Conservation (phyloP, 257 asterid genomes). For the Plantago elongata region DNA sequence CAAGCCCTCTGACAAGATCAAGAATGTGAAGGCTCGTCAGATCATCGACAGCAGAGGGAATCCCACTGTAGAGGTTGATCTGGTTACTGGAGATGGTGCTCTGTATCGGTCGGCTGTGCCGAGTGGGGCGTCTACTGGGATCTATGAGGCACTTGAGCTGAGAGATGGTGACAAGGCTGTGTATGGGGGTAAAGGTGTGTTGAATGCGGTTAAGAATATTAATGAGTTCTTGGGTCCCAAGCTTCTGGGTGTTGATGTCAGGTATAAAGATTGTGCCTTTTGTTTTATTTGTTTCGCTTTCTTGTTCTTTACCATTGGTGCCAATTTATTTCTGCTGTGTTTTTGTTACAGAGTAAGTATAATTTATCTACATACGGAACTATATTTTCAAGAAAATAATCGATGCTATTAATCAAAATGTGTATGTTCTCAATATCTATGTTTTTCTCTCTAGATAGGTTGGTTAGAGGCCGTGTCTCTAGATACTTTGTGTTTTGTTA, state of each 20-base stretch:
- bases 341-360: no score
- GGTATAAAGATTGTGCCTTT: slow-evolving; percentile 32
- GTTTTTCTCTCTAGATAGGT: no score
- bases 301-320: not conserved
- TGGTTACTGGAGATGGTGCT: slow-evolving; percentile 63
- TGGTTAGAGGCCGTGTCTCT: no score
- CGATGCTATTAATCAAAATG: no score
- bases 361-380: no score
- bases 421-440: no score
- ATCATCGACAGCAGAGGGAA: slow-evolving; percentile 97
- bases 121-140: slow-evolving; percentile 98
- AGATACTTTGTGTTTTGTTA: no score
- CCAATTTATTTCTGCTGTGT: not conserved
- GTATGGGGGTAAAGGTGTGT: slow-evolving; percentile 93
- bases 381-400: no score
- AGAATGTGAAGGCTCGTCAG: slow-evolving; percentile 84
- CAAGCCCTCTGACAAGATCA: slow-evolving; percentile 41
- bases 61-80: slow-evolving; percentile 98
- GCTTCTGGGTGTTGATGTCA: slow-evolving; percentile 86
- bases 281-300: not conserved
- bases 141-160: slow-evolving; percentile 93
- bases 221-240: slow-evolving; percentile 74
- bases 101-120: slow-evolving; percentile 94
- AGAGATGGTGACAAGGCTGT: slow-evolving; percentile 84
- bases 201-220: slow-evolving; percentile 74